These are phyloP conservation scores for Didymella segeticola DNA, from an alignment of 2,329 filamentous ascomycete genomes.

Conservation along the genomic window DNA sequence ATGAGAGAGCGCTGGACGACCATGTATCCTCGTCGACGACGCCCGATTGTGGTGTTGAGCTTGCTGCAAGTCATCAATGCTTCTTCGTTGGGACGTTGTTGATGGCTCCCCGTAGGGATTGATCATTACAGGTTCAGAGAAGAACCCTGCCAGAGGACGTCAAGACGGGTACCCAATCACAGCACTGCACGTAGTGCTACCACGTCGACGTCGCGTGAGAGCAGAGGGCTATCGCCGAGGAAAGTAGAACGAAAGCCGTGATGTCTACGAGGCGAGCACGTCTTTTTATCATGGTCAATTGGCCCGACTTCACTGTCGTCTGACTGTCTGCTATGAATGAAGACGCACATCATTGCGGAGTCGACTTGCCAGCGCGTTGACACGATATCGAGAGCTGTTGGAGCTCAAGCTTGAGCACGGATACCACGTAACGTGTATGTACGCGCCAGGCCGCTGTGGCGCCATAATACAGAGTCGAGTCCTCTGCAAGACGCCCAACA, in stretches of 20 bases:
- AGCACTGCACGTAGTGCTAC: conserved; percentile 29
- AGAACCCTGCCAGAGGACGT: conserved; percentile 5
- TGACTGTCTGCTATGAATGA: not conserved
- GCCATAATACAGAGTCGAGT: conserved; percentile 1
- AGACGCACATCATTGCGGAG: not conserved
- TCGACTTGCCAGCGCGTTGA: conserved; percentile 12
- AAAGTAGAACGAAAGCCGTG: conserved; percentile 7
- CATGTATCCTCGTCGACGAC: conserved; percentile 11
- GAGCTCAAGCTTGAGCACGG: conserved; percentile 21
- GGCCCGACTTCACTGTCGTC: not conserved
- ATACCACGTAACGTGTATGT: not conserved
- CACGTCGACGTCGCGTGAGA: conserved; percentile 27
- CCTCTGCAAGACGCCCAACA: conserved; percentile 6
- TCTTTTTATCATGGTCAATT: conserved; percentile 4
- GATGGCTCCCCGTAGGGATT: not conserved
- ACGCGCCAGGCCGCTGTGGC: conserved; percentile 15
- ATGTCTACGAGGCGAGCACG: not conserved
- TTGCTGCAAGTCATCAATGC: not conserved
- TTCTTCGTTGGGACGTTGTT: not conserved
- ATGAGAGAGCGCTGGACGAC: conserved; percentile 1
- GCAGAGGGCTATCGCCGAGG: conserved; percentile 7
- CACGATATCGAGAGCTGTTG: conserved; percentile 8
- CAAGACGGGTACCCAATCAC: conserved; percentile 25
- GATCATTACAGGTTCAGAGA: conserved; percentile 4
- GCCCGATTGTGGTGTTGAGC: conserved; percentile 6